Base-by-base conservation (phyloP, 2,329 filamentous ascomycete species). In the Colletotrichum liaoningense region DNA sequence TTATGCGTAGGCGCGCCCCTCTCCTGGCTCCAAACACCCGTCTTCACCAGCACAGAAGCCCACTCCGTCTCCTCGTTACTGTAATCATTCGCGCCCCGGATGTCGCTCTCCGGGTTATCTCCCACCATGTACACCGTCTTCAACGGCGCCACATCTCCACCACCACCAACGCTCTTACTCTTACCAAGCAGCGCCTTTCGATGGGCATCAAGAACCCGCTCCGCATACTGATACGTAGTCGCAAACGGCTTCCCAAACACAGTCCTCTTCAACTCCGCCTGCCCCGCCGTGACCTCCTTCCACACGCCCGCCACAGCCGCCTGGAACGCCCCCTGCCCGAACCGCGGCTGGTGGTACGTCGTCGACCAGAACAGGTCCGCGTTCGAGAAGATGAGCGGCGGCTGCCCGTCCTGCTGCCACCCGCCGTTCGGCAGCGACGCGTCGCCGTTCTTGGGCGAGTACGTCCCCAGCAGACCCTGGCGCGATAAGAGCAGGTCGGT, bases 71-170 rank as follows among this genome's bases (percentile, higher is more conserved):
- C 92, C 4, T 88, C 84, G 75, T 93, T 94, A 57, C 85, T 79
- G 79, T 93, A 98, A 58, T 89, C 88, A 80, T 97, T 97, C 24
- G 94, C 95, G 6, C 97, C 97, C 5, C 90, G 87, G 76, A 99
- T 98, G 81, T 99, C 97, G 77, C 93, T 97, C 79, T 94, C 94
- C 5, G 94, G 93, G 79, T 96, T 96, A 79, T 96, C 94, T 6
- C 97, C 97, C 55, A 98, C 90, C 96, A 98, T 98, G 83, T 97
- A 98, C 12, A 98, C 95, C 56, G 88, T 89, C 78, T 88, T 87
- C 68, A 98, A 82, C n/a, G 88, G 87, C 33, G 33, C 33, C 8
- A 2, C 11, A 35, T 35, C 33, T 35, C 33, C 33, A 35, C 33
- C 33, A 35, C 33, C 9, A 12, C 9, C 33, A 12, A 3, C 33